Evolutionary conservation across 2,329 filamentous ascomycete species (phyloP).

Genomic region (Cytospora piceicola): DNA sequence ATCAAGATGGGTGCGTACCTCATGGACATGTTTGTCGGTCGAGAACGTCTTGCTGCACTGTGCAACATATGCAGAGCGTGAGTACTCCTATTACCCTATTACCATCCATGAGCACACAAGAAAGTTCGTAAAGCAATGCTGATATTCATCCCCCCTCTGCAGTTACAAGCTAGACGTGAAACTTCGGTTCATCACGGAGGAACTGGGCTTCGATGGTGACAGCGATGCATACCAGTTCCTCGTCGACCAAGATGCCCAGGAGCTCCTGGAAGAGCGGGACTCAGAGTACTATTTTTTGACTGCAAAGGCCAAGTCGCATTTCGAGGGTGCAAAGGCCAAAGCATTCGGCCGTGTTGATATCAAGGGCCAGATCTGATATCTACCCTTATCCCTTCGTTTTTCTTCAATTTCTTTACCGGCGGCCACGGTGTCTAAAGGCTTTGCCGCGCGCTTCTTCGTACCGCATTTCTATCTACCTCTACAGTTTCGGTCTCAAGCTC

Average conservation of each 20-base stretch:
- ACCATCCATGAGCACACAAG: too few relatives aligned
- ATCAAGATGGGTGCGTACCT: constrained; percentile 85
- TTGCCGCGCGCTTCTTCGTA: constrained; percentile 11
- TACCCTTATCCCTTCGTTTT: constrained; percentile 21
- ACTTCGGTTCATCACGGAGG: constrained; percentile 90
- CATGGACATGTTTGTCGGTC: constrained; percentile 98
- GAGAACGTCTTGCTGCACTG: constrained; percentile 88
- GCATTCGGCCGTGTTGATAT: constrained; percentile 92
- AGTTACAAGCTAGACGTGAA: constrained; percentile 93
- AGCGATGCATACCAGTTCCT: constrained; percentile 90
- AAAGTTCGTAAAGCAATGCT: constrained; percentile 41
- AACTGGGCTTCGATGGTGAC: constrained; percentile 94
- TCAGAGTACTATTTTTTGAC: constrained; percentile 75
- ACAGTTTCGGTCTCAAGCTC: not conserved
- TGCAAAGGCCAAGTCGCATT: constrained; percentile 71
- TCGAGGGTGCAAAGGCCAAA: constrained; percentile 71
- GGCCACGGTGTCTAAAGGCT: not conserved
- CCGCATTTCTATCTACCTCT: constrained; percentile 9
- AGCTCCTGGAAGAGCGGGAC: constrained; percentile 76
- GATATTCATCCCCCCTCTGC: constrained; percentile 40
- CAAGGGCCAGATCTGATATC: constrained; percentile 86
- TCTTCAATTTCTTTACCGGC: constrained; percentile 15
- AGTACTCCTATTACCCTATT: constrained; percentile 52
- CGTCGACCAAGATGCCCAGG: constrained; percentile 75
- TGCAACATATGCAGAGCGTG: constrained; percentile 95